A percentile compares a stretch with the other conserved stretches of the same genome.
These are phyloP conservation scores for Cercospora beticola DNA, from an alignment of 2,329 filamentous ascomycete species.

Conservation along the genomic window DNA sequence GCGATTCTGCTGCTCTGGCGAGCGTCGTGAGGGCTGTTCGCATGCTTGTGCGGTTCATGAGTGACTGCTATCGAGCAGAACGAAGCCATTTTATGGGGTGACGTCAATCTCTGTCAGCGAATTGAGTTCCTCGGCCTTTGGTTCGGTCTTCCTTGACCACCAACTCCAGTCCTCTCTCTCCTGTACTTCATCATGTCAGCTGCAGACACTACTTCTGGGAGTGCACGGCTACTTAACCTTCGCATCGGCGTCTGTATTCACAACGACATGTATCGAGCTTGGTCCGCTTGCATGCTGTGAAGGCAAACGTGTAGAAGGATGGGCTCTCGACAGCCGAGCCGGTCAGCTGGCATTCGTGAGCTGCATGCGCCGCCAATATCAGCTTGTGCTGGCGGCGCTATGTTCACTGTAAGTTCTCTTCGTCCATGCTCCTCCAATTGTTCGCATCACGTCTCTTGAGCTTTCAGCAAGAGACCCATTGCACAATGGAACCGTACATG, in stretches of 20 bases:
- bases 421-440: neutral
- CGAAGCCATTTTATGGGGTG: neutral
- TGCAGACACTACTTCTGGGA: neutral
- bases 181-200: neutral
- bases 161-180: neutral
- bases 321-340: neutral
- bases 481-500: neutral
- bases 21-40: constrained; percentile 15
- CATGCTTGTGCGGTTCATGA: constrained; percentile 16
- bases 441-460: neutral
- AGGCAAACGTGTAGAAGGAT: neutral
- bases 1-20: constrained; percentile 1
- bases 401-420: neutral
- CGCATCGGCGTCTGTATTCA: neutral
- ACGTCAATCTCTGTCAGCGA: neutral
- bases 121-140: neutral
- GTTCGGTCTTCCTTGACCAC: neutral
- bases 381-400: constrained; percentile 1
- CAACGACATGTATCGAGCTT: neutral
- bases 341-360: neutral
- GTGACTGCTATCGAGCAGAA: neutral
- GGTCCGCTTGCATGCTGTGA: neutral
- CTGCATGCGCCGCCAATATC: neutral
- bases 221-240: neutral
- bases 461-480: neutral